These are phyloP conservation scores for Leishmania tropica DNA, from an alignment of 208 protist genomes.

Conservation along the genomic window DNA sequence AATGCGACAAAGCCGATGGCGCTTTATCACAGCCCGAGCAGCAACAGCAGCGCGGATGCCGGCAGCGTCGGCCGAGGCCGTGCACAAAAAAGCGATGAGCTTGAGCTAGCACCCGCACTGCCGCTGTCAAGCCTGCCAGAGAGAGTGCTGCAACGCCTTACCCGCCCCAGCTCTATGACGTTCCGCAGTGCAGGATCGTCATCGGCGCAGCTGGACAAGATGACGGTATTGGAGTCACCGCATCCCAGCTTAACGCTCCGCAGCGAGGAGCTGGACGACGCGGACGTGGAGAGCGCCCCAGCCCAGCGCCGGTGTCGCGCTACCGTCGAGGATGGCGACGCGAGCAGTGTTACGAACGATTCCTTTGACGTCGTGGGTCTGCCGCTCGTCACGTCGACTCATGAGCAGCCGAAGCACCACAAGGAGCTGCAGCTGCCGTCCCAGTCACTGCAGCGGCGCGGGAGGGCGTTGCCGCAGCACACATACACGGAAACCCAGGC, in stretches of 20 bases:
- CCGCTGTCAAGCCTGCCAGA: neutral
- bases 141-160: neutral
- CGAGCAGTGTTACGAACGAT: neutral
- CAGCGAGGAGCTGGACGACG: constrained; percentile 9
- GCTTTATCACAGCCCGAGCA: neutral
- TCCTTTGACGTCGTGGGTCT: neutral
- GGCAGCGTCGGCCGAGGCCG: neutral
- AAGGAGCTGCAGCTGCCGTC: no score
- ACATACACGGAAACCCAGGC: neutral
- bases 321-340: constrained; percentile 8
- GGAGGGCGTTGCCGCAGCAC: neutral
- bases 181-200: constrained; percentile 18
- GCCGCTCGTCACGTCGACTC: neutral
- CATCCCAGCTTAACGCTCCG: constrained; percentile 4
- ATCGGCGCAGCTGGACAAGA: constrained; percentile 16
- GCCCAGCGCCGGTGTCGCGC: neutral
- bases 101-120: neutral
- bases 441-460: neutral
- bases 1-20: neutral
- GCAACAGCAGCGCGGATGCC: neutral
- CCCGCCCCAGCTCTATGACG: constrained; percentile 9
- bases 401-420: neutral
- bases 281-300: neutral
- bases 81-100: neutral
- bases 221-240: constrained; percentile 25